phyloP scores from a whole-genome alignment of 1,284 basidiomycete species.

The Violaceomyces palustris region DNA sequence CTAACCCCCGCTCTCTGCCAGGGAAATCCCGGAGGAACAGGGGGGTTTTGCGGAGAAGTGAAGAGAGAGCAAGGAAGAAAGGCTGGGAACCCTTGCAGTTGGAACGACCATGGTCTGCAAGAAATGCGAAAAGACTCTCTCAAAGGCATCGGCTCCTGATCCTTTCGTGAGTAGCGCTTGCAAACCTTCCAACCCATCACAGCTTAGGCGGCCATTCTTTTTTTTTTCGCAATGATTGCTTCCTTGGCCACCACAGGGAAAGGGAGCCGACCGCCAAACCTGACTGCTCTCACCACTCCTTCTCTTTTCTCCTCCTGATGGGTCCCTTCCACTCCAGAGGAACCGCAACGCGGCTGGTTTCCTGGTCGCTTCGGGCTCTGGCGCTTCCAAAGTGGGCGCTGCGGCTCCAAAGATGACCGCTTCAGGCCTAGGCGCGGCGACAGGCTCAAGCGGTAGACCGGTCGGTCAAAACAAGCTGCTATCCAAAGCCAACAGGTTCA shows the following conservation, averaged over 20 bases:
- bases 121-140: slow-evolving; percentile 21
- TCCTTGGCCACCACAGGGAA: slow-evolving; percentile 12
- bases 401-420: neutral
- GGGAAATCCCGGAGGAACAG: no score
- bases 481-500: slow-evolving; percentile 11
- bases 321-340: slow-evolving; percentile 6
- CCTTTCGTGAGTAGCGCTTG: slow-evolving; percentile 10
- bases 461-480: slow-evolving; percentile 32
- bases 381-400: neutral
- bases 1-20: no score
- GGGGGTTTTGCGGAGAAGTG: no score
- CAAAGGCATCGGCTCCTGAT: slow-evolving; percentile 13
- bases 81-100: no score
- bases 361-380: slow-evolving; percentile 6
- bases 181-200: neutral
- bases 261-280: slow-evolving; percentile 6
- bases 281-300: neutral
- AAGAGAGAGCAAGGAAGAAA: no score
- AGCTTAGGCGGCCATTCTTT: neutral
- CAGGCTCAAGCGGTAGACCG: slow-evolving; percentile 4
- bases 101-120: slow-evolving; percentile 36
- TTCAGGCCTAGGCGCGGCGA: neutral
- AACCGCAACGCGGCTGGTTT: slow-evolving; percentile 13
- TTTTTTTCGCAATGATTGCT: neutral
- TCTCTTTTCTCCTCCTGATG: neutral